A percentile compares a stretch with the other conserved stretches of the same genome.
Evolutionary conservation across 164 flowering plant genomes (phyloP).

Genomic region (Sextonia rubra): DNA sequence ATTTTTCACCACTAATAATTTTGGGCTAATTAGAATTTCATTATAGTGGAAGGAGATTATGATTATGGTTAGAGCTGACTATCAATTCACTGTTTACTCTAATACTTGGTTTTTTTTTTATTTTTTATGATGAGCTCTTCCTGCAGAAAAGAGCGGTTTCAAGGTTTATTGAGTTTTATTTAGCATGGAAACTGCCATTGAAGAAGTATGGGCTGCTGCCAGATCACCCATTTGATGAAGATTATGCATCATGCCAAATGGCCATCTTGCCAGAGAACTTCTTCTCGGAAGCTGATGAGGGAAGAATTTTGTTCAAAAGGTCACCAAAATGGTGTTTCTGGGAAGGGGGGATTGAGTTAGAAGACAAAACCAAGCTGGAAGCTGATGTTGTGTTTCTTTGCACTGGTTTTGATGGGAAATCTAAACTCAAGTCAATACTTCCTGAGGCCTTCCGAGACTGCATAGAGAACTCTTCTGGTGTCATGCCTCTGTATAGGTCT

Average conservation of each 20-base stretch:
- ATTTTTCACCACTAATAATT: background rate
- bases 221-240: slow-evolving; percentile 84
- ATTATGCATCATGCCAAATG: slow-evolving; percentile 93
- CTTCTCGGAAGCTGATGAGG: slow-evolving; percentile 78
- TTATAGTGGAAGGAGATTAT: background rate
- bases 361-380: slow-evolving; percentile 56
- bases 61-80: background rate
- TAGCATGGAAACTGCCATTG: slow-evolving; percentile 71
- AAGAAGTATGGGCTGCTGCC: slow-evolving; percentile 77
- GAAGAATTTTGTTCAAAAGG: slow-evolving; percentile 59
- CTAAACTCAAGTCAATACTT: slow-evolving; percentile 56
- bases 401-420: slow-evolving; percentile 85
- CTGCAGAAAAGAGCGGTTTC: slow-evolving; percentile 55
- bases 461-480: slow-evolving; percentile 49
- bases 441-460: slow-evolving; percentile 70
- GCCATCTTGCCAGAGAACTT: slow-evolving; percentile 83
- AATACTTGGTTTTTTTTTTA: too few species aligned
- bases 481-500: slow-evolving; percentile 85
- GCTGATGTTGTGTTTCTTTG: slow-evolving; percentile 87
- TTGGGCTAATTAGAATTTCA: background rate
- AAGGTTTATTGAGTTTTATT: slow-evolving; percentile 68
- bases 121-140: background rate
- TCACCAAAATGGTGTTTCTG: slow-evolving; percentile 76
- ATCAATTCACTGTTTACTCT: background rate
- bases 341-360: slow-evolving; percentile 66